phyloP scores from a whole-genome alignment of 208 protist species.

The Trichomonas tenax region DNA sequence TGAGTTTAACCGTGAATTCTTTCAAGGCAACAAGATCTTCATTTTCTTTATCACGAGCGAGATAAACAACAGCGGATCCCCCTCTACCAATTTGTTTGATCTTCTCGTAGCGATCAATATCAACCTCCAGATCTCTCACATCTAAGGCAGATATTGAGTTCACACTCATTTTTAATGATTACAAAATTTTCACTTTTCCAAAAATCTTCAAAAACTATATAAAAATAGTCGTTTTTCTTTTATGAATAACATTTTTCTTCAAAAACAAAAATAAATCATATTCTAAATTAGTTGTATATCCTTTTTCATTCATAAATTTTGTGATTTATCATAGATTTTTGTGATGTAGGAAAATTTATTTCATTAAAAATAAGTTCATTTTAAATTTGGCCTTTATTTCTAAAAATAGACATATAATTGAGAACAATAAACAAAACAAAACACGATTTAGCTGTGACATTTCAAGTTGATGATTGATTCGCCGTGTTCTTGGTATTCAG shows the following conservation, averaged over 20 bases:
- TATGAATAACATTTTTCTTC: too few relatives aligned
- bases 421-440: not conserved
- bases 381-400: too few relatives aligned
- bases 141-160: not conserved
- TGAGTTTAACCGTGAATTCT: not conserved
- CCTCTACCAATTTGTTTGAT: not conserved
- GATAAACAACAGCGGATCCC: not conserved
- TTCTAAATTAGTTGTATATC: too few relatives aligned
- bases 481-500: constrained; percentile 43
- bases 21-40: not conserved
- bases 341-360: too few relatives aligned
- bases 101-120: not conserved
- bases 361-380: too few relatives aligned
- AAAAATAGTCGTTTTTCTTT: too few relatives aligned
- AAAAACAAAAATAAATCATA: too few relatives aligned
- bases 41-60: not conserved
- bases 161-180: not conserved
- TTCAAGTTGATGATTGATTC: constrained; percentile 38
- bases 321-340: too few relatives aligned
- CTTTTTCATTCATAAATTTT: too few relatives aligned
- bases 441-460: constrained; percentile 21
- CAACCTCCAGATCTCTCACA: not conserved
- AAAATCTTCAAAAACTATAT: too few relatives aligned
- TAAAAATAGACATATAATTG: too few relatives aligned
- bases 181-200: too few relatives aligned